Evolutionary conservation across 805 yeast genomes (phyloP).

Genomic region (Nakazawaea peltata): DNA sequence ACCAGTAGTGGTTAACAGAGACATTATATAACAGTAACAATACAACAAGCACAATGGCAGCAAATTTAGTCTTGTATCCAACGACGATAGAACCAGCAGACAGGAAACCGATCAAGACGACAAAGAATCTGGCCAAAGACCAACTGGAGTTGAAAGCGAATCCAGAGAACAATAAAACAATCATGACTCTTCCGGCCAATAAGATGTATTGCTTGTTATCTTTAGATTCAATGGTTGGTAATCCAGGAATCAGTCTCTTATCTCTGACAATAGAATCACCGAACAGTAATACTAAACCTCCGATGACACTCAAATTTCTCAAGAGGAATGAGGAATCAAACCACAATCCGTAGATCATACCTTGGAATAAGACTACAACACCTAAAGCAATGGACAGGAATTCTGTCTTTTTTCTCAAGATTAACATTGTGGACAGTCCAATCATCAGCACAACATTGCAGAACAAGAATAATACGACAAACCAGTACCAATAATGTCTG

Average conservation of each 20-base stretch:
- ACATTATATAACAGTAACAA: constrained; percentile 71
- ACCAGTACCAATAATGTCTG: constrained; percentile 70
- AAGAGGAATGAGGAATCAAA: constrained; percentile 75
- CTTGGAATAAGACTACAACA: constrained; percentile 72
- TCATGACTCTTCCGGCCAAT: constrained; percentile 80
- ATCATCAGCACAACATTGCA: constrained; percentile 64
- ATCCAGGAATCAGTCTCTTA: constrained; percentile 66
- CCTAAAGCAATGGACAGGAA: constrained; percentile 65
- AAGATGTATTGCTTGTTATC: constrained; percentile 75
- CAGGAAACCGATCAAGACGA: constrained; percentile 61
- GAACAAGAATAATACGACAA: constrained; percentile 66
- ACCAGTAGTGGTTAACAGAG: constrained; percentile 85
- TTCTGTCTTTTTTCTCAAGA: constrained; percentile 58
- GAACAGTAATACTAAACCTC: constrained; percentile 83
- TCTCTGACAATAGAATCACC: constrained; percentile 80
- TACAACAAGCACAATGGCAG: constrained; percentile 65
- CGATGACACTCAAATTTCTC: constrained; percentile 84
- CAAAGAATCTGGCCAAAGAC: constrained; percentile 55
- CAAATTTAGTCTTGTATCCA: constrained; percentile 88
- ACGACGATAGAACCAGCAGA: constrained; percentile 74
- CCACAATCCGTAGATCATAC: constrained; percentile 79
- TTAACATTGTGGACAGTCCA: constrained; percentile 61
- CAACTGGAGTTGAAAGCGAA: constrained; percentile 73
- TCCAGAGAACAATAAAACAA: constrained; percentile 78
- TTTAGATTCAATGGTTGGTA: constrained; percentile 63